These are phyloP conservation scores for Adenanthera pavonina DNA, from an alignment of 306 rosid genomes.

Conservation along the genomic window DNA sequence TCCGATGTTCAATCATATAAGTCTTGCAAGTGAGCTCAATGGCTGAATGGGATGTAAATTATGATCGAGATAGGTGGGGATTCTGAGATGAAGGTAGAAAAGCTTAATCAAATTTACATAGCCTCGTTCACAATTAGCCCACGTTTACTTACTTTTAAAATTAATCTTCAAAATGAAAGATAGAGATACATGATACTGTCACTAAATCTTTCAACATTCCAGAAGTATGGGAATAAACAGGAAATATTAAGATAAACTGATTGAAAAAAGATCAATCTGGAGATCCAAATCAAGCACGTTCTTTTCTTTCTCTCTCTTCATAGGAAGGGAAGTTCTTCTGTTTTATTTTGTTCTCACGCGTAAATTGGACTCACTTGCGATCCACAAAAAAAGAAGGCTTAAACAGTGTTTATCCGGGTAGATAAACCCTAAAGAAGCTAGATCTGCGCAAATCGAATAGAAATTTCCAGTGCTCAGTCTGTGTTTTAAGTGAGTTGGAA, in stretches of 20 bases:
- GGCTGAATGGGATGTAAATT: not conserved
- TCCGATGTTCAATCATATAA: not conserved
- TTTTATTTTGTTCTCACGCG: slow-evolving; percentile 3
- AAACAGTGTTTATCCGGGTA: not conserved
- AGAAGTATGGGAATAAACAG: not conserved
- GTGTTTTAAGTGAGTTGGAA: slow-evolving; percentile 7
- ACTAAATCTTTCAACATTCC: not conserved
- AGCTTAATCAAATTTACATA: not conserved
- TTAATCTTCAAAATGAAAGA: too few species aligned
- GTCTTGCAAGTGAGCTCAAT: not conserved
- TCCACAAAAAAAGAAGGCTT: slow-evolving; percentile 24
- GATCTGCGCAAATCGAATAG: not conserved
- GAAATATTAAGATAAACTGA: not conserved
- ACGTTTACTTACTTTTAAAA: too few species aligned
- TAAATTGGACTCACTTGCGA: slow-evolving; percentile 12
- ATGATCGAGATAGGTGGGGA: too few species aligned
- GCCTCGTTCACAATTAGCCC: too few species aligned
- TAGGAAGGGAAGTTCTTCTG: not conserved
- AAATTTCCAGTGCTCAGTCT: slow-evolving; percentile 40
- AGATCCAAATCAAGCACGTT: slow-evolving; percentile 28
- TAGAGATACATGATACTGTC: slow-evolving; percentile 6
- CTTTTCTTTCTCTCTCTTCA: slow-evolving; percentile 17
- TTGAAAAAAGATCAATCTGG: not conserved
- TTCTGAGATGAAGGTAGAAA: not conserved
- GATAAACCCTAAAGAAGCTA: not conserved